A percentile compares a stretch with the other conserved stretches of the same genome.
These are phyloP conservation scores for Hanseniaspora guilliermondii DNA, from an alignment of 805 yeast genomes.

Conservation along the genomic window DNA sequence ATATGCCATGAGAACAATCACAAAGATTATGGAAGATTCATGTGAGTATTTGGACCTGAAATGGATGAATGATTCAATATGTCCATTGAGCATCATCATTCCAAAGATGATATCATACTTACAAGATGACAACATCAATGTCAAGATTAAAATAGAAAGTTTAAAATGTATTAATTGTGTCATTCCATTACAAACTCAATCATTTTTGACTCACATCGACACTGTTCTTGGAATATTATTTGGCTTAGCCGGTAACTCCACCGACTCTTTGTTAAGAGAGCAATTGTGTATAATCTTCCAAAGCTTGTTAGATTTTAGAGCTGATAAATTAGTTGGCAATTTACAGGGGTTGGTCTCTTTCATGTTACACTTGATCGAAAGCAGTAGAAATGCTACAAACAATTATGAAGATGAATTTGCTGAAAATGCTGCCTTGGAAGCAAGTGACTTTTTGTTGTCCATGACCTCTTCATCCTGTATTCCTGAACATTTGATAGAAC, in stretches of 20 bases:
- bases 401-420: conserved; percentile 27
- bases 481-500: conserved; percentile 41
- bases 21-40: conserved; percentile 85
- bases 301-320: conserved; percentile 56
- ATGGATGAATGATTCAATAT: conserved; percentile 39
- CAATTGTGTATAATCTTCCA: conserved; percentile 70
- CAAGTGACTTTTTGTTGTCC: conserved; percentile 78
- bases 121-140: conserved; percentile 22
- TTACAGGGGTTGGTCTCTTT: conserved; percentile 75
- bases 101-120: conserved; percentile 50
- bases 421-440: conserved; percentile 75
- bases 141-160: conserved; percentile 47
- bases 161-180: conserved; percentile 68
- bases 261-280: conserved; percentile 42
- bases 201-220: conserved; percentile 53
- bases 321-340: conserved; percentile 71
- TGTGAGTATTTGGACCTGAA: conserved; percentile 51
- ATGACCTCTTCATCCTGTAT: conserved; percentile 51
- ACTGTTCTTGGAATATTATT: conserved; percentile 53
- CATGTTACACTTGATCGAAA: conserved; percentile 61
- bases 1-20: conserved; percentile 52
- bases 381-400: neutral
- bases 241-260: conserved; percentile 49
- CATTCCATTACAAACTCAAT: conserved; percentile 55
- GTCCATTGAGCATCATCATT: conserved; percentile 58